A percentile compares a stretch with the other conserved stretches of the same genome.
Evolutionary conservation across 1,284 basidiomycete species (phyloP).

Genomic region (Leccinum cinnamomeum): DNA sequence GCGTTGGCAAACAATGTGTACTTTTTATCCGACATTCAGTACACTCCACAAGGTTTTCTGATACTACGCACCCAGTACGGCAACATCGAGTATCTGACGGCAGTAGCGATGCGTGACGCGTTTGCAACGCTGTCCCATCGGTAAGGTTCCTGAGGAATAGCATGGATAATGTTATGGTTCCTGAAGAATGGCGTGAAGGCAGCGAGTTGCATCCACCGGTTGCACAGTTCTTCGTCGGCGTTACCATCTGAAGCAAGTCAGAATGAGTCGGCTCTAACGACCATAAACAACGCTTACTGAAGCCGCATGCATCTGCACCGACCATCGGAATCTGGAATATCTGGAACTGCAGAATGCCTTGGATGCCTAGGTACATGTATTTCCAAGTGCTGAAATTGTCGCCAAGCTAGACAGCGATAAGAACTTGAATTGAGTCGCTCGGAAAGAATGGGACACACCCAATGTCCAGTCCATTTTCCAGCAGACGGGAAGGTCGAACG

Average conservation of each 20-base stretch:
- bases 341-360: conserved; percentile 76
- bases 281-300: conserved; percentile 41
- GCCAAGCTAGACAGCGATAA: conserved; percentile 46
- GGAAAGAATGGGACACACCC: conserved; percentile 37
- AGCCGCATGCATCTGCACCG: conserved; percentile 72
- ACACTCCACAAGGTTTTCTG: not conserved
- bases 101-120: conserved; percentile 70
- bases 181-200: conserved; percentile 74
- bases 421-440: not conserved
- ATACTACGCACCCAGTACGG: conserved; percentile 67
- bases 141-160: conserved; percentile 71
- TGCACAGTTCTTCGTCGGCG: conserved; percentile 79
- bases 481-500: conserved; percentile 56
- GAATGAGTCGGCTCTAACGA: conserved; percentile 5
- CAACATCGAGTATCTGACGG: conserved; percentile 63
- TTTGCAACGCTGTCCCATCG: conserved; percentile 74
- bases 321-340: conserved; percentile 76
- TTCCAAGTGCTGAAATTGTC: conserved; percentile 73
- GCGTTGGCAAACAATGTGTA: conserved; percentile 76
- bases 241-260: conserved; percentile 49
- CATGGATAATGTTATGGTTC: conserved; percentile 63
- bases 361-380: conserved; percentile 58
- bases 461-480: conserved; percentile 64
- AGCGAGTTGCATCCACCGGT: conserved; percentile 79
- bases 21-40: conserved; percentile 40